Conservation (phyloP, 108 stramenopile species). For the Nitzschia palea region DNA sequence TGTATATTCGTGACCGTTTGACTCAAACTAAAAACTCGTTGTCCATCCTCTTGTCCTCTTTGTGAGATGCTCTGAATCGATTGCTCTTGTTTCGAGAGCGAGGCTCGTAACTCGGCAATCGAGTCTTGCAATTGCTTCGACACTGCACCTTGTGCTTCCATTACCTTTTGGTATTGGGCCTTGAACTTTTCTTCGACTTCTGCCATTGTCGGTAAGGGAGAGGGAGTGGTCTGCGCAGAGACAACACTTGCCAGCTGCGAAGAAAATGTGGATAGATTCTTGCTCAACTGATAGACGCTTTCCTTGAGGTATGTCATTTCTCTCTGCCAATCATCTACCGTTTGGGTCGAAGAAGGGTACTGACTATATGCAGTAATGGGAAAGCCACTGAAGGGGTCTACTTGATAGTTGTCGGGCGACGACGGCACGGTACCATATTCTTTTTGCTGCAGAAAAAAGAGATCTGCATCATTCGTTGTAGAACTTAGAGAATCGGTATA, state of each 20-base stretch:
- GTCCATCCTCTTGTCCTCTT: not conserved
- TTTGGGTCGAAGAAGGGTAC: not conserved
- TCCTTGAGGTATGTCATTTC: not conserved
- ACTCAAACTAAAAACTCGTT: not conserved
- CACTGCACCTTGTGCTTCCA: not conserved
- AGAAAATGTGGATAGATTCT: not conserved
- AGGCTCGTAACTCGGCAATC: not conserved
- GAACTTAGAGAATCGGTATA: not conserved
- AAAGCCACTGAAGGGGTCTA: not conserved
- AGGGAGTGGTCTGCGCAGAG: not conserved
- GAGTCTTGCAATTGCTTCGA: not conserved
- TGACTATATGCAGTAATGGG: not conserved
- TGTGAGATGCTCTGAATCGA: not conserved
- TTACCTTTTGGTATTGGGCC: not conserved
- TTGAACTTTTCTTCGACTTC: not conserved
- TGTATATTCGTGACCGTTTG: not conserved
- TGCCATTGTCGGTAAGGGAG: not conserved
- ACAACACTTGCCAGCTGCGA: constrained; percentile 2
- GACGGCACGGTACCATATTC: not conserved
- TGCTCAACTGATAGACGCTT: not conserved
- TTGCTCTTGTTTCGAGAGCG: not conserved
- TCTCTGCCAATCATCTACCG: not conserved
- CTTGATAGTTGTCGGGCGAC: not conserved
- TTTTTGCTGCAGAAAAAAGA: not conserved
- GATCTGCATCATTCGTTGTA: not conserved